A percentile compares a stretch with the other conserved stretches of the same genome.
phyloP scores from a whole-genome alignment of 2,329 filamentous ascomycete genomes.

The Ceratocystis smalleyi region DNA sequence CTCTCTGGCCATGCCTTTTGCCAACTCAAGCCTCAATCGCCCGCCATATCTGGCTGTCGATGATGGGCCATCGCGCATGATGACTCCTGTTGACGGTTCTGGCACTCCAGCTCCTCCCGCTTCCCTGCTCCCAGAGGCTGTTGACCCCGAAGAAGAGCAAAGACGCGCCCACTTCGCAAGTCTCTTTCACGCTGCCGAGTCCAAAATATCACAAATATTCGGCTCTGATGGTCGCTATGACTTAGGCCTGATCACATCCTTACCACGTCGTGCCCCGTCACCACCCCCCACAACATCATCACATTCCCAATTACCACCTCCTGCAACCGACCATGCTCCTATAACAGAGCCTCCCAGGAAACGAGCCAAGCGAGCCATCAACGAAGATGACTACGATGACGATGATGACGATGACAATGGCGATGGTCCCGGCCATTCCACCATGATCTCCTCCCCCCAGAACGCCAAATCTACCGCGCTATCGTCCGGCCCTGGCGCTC shows the following conservation, averaged over 20 bases:
- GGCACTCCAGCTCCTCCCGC: conserved; percentile 12
- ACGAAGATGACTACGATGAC: conserved; percentile 74
- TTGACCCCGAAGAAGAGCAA: conserved; percentile 44
- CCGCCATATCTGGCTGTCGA: conserved; percentile 26
- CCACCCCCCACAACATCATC: conserved; percentile 18
- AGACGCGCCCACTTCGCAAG: conserved; percentile 61
- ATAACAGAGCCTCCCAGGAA: conserved; percentile 51
- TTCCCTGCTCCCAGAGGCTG: conserved; percentile 9
- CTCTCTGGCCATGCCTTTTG: conserved; percentile 5
- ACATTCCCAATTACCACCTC: conserved; percentile 28
- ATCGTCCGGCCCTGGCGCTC: conserved; percentile 38
- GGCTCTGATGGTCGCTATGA: conserved; percentile 40
- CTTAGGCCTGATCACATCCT: conserved; percentile 36
- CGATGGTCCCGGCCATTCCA: conserved; percentile 33
- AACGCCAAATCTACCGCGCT: conserved; percentile 29
- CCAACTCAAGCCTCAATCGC: background rate
- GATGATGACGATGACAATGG: conserved; percentile 61
- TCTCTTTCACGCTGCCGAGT: conserved; percentile 61
- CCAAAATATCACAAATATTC: conserved; percentile 64
- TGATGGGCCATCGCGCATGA: conserved; percentile 39
- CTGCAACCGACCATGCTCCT: conserved; percentile 43
- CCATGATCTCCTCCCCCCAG: conserved; percentile 33
- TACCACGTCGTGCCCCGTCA: conserved; percentile 37
- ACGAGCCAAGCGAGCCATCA: conserved; percentile 60
- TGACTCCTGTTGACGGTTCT: conserved; percentile 36